Percentiles rank a stretch among this genome's conserved stretches.
These are phyloP conservation scores for Rheum nobile DNA, from an alignment of 148 eudicot genomes.

Conservation along the genomic window DNA sequence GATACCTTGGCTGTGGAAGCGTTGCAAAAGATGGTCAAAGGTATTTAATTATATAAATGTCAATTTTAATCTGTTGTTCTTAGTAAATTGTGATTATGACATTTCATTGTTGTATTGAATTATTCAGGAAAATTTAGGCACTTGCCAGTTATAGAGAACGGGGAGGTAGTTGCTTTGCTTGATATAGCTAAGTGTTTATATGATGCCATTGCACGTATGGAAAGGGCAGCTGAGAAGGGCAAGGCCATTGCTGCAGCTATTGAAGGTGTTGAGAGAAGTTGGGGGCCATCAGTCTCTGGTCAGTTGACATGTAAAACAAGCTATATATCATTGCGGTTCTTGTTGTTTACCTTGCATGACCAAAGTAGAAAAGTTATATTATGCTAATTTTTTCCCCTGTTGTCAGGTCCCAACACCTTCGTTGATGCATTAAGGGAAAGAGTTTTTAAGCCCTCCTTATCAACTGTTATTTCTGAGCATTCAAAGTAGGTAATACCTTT, in stretches of 20 bases:
- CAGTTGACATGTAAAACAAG: constrained; percentile 14
- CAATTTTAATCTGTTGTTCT: background rate
- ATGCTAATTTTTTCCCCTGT: background rate
- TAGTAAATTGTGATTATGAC: background rate
- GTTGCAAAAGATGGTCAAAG: constrained; percentile 93
- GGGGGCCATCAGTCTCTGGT: constrained; percentile 86
- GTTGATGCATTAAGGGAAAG: constrained; percentile 77
- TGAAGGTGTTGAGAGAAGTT: constrained; percentile 92
- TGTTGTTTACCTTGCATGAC: background rate
- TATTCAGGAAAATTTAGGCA: constrained; percentile 93
- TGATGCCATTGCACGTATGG: constrained; percentile 97
- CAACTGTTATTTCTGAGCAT: constrained; percentile 80
- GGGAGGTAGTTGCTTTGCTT: constrained; percentile 91
- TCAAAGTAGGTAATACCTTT: constrained; percentile 91
- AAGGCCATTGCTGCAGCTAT: constrained; percentile 87
- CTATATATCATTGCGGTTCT: background rate
- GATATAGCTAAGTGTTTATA: constrained; percentile 95
- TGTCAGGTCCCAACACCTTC: constrained; percentile 71
- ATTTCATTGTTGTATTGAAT: constrained; percentile 11
- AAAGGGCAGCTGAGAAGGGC: constrained; percentile 97
- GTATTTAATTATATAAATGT: constrained; percentile 15
- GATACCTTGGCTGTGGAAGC: constrained; percentile 95
- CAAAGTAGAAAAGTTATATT: background rate
- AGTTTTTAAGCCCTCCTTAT: constrained; percentile 77
- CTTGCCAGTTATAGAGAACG: constrained; percentile 88